Evolutionary conservation across 2,329 filamentous ascomycete genomes (phyloP).

Genomic region (Colletotrichum godetiae): DNA sequence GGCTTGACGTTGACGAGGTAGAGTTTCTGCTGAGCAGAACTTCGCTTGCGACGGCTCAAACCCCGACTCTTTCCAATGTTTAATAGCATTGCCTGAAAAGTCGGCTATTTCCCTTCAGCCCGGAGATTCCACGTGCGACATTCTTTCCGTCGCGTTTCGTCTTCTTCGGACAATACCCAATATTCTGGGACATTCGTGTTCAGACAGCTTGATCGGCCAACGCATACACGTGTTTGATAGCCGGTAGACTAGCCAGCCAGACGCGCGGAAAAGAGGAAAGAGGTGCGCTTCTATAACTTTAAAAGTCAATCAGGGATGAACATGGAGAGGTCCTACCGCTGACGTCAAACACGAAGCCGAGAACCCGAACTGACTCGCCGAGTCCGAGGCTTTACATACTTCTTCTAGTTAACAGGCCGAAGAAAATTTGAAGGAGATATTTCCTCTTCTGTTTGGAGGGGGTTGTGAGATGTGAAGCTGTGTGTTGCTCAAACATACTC

Average conservation of each 20-base stretch:
- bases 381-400: neutral
- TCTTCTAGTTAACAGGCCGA: neutral
- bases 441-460: neutral
- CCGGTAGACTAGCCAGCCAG: neutral
- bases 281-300: neutral
- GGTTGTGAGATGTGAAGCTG: neutral
- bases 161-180: neutral
- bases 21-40: neutral
- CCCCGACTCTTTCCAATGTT: neutral
- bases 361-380: neutral
- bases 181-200: neutral
- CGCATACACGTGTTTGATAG: neutral
- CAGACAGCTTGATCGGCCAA: neutral
- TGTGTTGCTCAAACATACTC: neutral
- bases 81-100: neutral
- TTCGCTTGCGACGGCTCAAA: neutral
- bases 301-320: neutral
- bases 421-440: neutral
- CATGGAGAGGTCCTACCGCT: neutral
- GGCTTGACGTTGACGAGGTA: neutral
- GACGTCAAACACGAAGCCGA: neutral
- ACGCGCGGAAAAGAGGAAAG: neutral
- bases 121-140: neutral
- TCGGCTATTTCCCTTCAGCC: too few relatives aligned
- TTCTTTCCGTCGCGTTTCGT: neutral